Base-by-base conservation (phyloP, 192 early-diverging fungal genomes). In the Coemansia sp. region DNA sequence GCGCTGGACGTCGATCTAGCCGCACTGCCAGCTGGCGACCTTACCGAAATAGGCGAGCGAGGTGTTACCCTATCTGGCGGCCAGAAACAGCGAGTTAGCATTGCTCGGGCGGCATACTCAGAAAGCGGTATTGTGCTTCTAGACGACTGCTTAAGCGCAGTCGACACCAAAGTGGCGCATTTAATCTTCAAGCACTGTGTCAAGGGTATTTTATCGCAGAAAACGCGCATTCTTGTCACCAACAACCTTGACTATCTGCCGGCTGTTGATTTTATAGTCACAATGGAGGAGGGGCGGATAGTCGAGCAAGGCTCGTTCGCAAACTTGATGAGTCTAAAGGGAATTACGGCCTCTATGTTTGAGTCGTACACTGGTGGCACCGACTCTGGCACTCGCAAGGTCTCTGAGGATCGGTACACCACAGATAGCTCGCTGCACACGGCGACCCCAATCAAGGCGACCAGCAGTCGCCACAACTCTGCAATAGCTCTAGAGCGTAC, bases 101-200 rank as follows among this genome's bases (percentile, higher is more conserved):
- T 96, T 31, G 93, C 93, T 1, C 86, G 96, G 12, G 93, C 92
- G 0, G 86, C 88, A 4, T 97, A 95, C 64, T 86, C 88, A 0
- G 76, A 85, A 4, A 87, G 89, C 2, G 82, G 87, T 41, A 88
- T 90, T 8, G 77, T 94, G 37, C 67, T 97, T 3, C 66, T 96
- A 36, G 96, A 97, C 59, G 94, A 97, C 67, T 89, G 89, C 6
- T 79, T 97, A 9, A 82, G 77, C 20, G 81, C 84, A 12, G 80
- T 91, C 0, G 88, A 88, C 41, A 74, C 77, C 9, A 76, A 72
- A 17, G 78, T 80, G 0, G 81, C 85, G 6, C 62, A 60, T 11
- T 77, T 74, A 20, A 76, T 89, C 7, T 89, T 84, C 49, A 73
- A 71, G 24, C 74, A 85, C 15, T 87, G 82, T 46, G 71, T 83